Percentiles rank a stretch among this genome's conserved stretches.
Conservation (phyloP, 768 basidiomycete species). For the Mycena floridula region DNA sequence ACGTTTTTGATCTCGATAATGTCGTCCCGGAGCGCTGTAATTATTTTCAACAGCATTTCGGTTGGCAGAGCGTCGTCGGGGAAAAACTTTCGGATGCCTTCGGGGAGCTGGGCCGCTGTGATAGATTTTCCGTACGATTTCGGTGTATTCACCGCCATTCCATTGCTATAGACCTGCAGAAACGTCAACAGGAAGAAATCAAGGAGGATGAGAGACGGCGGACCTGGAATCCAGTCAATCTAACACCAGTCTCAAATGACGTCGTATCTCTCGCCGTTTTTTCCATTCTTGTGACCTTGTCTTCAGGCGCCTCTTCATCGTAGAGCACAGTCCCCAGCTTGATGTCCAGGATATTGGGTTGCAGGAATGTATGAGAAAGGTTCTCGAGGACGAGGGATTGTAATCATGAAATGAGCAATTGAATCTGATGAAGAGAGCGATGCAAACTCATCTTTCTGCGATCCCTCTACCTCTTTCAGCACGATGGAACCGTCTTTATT, state of each 20-base stretch:
- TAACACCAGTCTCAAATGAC: constrained; percentile 65
- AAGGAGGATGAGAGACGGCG: constrained; percentile 12
- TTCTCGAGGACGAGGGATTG: constrained; percentile 88
- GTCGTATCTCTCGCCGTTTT: constrained; percentile 67
- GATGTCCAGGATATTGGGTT: constrained; percentile 85
- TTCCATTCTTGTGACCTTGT: constrained; percentile 78
- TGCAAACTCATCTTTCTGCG: constrained; percentile 48
- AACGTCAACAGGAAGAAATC: neutral
- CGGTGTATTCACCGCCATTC: constrained; percentile 53
- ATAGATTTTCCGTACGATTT: constrained; percentile 79
- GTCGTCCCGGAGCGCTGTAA: constrained; percentile 47
- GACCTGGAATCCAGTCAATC: constrained; percentile 91
- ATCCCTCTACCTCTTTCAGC: constrained; percentile 20
- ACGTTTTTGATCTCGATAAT: constrained; percentile 44
- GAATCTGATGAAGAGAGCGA: neutral
- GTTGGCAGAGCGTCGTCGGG: constrained; percentile 60
- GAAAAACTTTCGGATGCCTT: constrained; percentile 80
- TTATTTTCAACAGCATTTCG: constrained; percentile 47
- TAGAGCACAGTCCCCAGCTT: constrained; percentile 92
- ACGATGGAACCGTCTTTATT: constrained; percentile 17
- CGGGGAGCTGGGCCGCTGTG: constrained; percentile 57
- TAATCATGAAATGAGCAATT: constrained; percentile 13
- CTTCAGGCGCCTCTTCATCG: constrained; percentile 56
- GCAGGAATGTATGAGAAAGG: constrained; percentile 60
- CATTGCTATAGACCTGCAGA: constrained; percentile 60